These are phyloP conservation scores for Neurospora sp. DNA, from an alignment of 495 filamentous ascomycete genomes.

Conservation along the genomic window DNA sequence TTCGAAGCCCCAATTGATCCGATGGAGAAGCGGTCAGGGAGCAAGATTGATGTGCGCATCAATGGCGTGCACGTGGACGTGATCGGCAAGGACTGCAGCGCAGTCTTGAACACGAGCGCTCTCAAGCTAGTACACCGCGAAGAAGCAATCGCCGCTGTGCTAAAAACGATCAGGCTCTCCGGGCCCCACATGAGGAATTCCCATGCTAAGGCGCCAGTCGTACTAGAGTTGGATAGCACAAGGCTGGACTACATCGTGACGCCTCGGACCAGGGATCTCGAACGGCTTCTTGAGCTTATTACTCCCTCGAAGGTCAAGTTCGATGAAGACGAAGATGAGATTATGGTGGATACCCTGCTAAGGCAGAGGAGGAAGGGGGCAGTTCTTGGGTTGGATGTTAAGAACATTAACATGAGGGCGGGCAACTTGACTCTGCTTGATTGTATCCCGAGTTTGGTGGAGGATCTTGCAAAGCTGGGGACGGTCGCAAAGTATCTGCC, in stretches of 20 bases:
- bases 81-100: conserved; percentile 61
- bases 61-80: conserved; percentile 67
- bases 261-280: conserved; percentile 72
- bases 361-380: conserved; percentile 83
- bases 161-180: conserved; percentile 62
- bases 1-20: conserved; percentile 51
- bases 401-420: conserved; percentile 47
- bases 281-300: conserved; percentile 71
- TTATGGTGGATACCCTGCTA: conserved; percentile 84
- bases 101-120: conserved; percentile 66
- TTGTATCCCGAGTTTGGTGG: conserved; percentile 55
- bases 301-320: conserved; percentile 90
- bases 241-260: conserved; percentile 62
- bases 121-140: conserved; percentile 67
- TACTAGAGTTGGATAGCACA: conserved; percentile 46
- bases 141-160: conserved; percentile 55
- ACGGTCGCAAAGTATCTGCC: conserved; percentile 91
- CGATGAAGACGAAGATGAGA: conserved; percentile 77
- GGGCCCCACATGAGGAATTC: conserved; percentile 53
- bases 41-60: conserved; percentile 65
- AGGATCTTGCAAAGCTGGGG: conserved; percentile 70
- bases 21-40: conserved; percentile 39
- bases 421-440: conserved; percentile 49
- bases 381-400: conserved; percentile 63
- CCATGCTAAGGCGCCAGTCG: conserved; percentile 39